Conservation (phyloP, 306 rosid species). For the Begonia loranthoides region DNA sequence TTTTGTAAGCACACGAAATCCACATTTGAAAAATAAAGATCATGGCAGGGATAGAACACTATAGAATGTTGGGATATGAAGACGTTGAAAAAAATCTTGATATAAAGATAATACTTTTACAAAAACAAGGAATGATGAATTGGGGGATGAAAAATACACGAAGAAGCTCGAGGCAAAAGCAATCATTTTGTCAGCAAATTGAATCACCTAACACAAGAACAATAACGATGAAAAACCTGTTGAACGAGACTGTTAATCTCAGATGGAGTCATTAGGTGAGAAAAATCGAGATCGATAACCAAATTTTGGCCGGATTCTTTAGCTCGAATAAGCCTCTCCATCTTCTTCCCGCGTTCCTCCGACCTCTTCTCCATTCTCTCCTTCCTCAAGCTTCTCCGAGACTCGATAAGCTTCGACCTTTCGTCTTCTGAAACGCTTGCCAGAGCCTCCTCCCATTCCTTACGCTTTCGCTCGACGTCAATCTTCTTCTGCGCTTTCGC, state of each 20-base stretch:
- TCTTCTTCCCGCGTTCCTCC: constrained; percentile 41
- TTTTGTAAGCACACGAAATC: too few relatives aligned
- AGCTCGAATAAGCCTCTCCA: constrained; percentile 36
- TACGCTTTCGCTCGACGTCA: constrained; percentile 53
- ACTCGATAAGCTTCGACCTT: constrained; percentile 46
- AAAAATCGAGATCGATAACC: constrained; percentile 60
- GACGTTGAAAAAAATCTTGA: too few relatives aligned
- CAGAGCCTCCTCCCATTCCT: constrained; percentile 72
- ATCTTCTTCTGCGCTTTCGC: constrained; percentile 50
- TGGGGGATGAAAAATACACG: too few relatives aligned
- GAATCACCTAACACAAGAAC: too few relatives aligned
- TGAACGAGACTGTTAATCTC: constrained; percentile 82
- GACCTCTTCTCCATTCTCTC: constrained; percentile 70
- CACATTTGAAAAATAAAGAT: too few relatives aligned
- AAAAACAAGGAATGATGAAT: too few relatives aligned
- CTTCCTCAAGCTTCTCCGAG: constrained; percentile 45
- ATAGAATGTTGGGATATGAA: too few relatives aligned
- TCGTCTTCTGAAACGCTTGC: constrained; percentile 46
- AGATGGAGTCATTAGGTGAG: constrained; percentile 59
- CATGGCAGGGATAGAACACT: too few relatives aligned
- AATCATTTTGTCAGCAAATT: too few relatives aligned
- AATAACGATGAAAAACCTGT: constrained; percentile 32
- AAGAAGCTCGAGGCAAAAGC: too few relatives aligned
- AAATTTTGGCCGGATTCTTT: constrained; percentile 58
- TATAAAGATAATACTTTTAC: too few relatives aligned